phyloP scores from a whole-genome alignment of 495 filamentous ascomycete species.

The Evernia prunastri region DNA sequence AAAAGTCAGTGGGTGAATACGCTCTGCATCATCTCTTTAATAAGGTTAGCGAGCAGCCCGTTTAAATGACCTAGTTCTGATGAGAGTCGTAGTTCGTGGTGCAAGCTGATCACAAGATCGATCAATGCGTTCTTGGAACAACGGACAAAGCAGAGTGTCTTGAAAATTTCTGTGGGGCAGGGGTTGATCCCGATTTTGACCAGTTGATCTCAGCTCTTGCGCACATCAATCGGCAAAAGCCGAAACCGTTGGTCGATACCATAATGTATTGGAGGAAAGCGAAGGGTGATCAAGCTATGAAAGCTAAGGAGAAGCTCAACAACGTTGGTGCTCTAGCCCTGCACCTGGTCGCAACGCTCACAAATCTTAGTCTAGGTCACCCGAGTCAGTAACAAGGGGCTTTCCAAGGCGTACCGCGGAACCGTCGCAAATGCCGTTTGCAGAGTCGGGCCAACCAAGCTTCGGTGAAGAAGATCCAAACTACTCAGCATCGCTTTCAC shows the following conservation, averaged over 20 bases:
- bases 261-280: constrained; percentile 96
- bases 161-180: constrained; percentile 82
- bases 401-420: constrained; percentile 49
- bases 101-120: constrained; percentile 89
- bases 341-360: constrained; percentile 7
- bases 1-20: constrained; percentile 92
- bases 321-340: constrained; percentile 41
- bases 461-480: not conserved
- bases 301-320: constrained; percentile 54
- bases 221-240: constrained; percentile 87
- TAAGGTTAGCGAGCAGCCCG: constrained; percentile 49
- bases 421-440: constrained; percentile 38
- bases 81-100: constrained; percentile 47
- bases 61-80: constrained; percentile 5
- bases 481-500: constrained; percentile 37
- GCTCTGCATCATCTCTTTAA: constrained; percentile 94
- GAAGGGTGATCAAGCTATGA: constrained; percentile 78
- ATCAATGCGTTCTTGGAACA: constrained; percentile 67
- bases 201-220: constrained; percentile 89
- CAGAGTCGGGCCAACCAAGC: constrained; percentile 24
- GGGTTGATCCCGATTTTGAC: constrained; percentile 85
- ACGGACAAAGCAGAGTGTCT: constrained; percentile 67
- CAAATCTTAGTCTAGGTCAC: constrained; percentile 13
- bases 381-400: constrained; percentile 15
- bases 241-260: constrained; percentile 90